These are phyloP conservation scores for Phaseolus lunatus DNA, from an alignment of 306 rosid genomes.

Conservation along the genomic window DNA sequence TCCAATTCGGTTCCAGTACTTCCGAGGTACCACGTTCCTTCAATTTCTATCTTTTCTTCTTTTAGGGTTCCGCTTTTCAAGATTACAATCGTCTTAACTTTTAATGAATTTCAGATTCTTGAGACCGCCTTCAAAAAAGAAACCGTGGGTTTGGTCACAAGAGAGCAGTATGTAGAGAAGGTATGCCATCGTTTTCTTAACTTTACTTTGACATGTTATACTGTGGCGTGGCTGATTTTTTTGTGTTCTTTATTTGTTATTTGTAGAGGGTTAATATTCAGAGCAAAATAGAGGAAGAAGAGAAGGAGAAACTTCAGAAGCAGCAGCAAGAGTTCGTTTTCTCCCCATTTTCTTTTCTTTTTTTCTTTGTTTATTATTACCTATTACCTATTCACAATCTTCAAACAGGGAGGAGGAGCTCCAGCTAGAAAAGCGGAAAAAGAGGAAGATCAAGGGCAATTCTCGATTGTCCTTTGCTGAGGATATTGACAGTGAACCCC, in stretches of 20 bases:
- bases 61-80: neutral
- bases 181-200: conserved; percentile 40
- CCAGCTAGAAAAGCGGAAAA: conserved; percentile 83
- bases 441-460: conserved; percentile 89
- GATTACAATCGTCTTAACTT: no score
- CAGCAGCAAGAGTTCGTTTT: conserved; percentile 75
- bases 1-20: conserved; percentile 95
- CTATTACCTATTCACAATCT: neutral
- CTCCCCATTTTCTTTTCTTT: neutral
- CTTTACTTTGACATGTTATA: neutral
- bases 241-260: conserved; percentile 3
- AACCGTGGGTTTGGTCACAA: conserved; percentile 92
- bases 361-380: neutral
- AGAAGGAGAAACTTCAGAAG: conserved; percentile 97
- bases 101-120: conserved; percentile 64
- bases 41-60: neutral
- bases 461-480: conserved; percentile 87
- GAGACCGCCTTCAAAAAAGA: conserved; percentile 99
- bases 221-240: neutral
- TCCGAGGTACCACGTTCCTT: conserved; percentile 63
- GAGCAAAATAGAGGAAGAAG: conserved; percentile 96
- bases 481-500: conserved; percentile 76
- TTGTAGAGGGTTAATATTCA: conserved; percentile 86
- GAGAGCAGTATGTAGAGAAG: conserved; percentile 97
- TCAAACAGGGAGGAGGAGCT: conserved; percentile 81